Base-by-base conservation (phyloP, 2,329 filamentous ascomycete species). In the Dichotomopilus funicola region DNA sequence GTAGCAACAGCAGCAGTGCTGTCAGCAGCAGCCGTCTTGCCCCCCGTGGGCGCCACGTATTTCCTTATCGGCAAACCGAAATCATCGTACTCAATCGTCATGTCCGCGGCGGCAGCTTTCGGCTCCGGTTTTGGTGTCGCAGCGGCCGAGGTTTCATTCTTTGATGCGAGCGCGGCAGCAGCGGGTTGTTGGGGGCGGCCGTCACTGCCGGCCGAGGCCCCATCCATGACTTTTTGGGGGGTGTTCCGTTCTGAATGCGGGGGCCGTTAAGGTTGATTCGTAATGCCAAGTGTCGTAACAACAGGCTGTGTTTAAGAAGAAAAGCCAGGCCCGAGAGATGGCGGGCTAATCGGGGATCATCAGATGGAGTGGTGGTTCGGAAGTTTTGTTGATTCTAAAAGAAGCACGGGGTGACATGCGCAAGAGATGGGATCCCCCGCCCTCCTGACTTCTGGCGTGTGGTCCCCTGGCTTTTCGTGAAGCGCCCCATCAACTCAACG, bases 41-140 rank as follows among this genome's bases (percentile, higher is more conserved):
- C 35, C 43, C 44, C 54, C 8, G 45, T 19, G 33, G 58, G 37
- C 1, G 56, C 12, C 37, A 34, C 53, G 67, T 71, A 64, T 69
- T 76, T 80, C 67, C 75, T 77, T 59, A 86, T 78, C 13, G 85
- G 85, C 60, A 89, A 72, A 50, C 86, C 86, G 67, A 89, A 89
- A 62, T 89, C 86, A 68, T 89, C 86, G 57, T 83, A 72, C 64
- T 86, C 81, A 49, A 59, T 43, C 31, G 54, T 53, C 49, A 49
- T 57, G 35, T 27, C 19, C 19, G 45, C 5, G 43, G 7, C 34
- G 31, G 13, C 35, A 33, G 55, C 6, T 34, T 49, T 47, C 19
- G 51, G 40, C 27, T 51, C 37, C 42, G 57, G 27, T n/a, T 53
- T 56, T 7, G 51, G 19, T 13, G 13, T 19, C 41, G 41, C 12